Evolutionary conservation across 768 basidiomycete genomes (phyloP).

Genomic region (Collybiopsis confluens): DNA sequence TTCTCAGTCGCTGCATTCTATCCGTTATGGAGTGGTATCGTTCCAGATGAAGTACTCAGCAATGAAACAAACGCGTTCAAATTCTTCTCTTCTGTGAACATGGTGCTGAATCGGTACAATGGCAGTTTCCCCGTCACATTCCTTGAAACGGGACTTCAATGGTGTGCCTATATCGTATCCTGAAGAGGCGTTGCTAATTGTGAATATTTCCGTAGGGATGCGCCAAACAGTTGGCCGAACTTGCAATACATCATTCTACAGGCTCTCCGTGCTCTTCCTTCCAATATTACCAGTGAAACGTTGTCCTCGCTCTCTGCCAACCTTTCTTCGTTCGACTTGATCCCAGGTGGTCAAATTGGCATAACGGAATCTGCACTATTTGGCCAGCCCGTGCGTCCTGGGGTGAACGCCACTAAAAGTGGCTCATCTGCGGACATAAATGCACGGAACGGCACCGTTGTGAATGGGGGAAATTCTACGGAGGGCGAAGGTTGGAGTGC

Average conservation of each 20-base stretch:
- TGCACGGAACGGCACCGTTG: slow-evolving; percentile 44
- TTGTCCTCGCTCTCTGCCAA: slow-evolving; percentile 48
- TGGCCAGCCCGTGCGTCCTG: slow-evolving; percentile 50
- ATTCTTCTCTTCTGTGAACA: slow-evolving; percentile 69
- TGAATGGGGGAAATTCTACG: slow-evolving; percentile 61
- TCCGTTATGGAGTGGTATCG: slow-evolving; percentile 83
- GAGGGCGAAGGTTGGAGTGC: slow-evolving; percentile 62
- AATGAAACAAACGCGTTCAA: slow-evolving; percentile 60
- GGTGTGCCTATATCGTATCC: slow-evolving; percentile 35
- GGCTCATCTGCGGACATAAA: slow-evolving; percentile 63
- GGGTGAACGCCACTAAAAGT: slow-evolving; percentile 43
- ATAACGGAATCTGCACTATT: slow-evolving; percentile 69
- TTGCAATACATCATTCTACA: slow-evolving; percentile 78
- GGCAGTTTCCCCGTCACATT: slow-evolving; percentile 84
- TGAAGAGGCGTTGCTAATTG: not conserved
- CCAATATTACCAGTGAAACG: slow-evolving; percentile 56
- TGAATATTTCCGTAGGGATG: slow-evolving; percentile 46
- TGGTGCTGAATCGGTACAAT: slow-evolving; percentile 82
- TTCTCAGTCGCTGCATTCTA: slow-evolving; percentile 80
- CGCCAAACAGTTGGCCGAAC: slow-evolving; percentile 88
- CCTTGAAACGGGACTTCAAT: slow-evolving; percentile 74
- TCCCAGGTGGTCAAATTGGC: slow-evolving; percentile 81
- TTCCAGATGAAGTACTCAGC: slow-evolving; percentile 64
- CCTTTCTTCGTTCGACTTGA: slow-evolving; percentile 59
- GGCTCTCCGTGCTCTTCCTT: slow-evolving; percentile 70